Evolutionary conservation across 129 eudicot species (phyloP), one percentile per base, ranked within the genome.

Genomic region (Artemisia annua): DNA sequence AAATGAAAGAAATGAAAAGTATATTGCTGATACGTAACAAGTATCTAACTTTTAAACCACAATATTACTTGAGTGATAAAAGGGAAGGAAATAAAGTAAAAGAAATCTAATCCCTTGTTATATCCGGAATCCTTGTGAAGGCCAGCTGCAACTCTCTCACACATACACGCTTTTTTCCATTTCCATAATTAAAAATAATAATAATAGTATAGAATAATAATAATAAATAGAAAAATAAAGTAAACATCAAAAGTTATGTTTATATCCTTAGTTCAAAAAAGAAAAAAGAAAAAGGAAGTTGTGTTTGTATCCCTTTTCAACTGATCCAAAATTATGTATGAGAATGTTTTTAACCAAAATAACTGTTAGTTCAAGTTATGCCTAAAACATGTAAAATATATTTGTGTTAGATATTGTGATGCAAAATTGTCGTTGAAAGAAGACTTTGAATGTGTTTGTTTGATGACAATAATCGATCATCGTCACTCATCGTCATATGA

Each of bases 81-180:
- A 32, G 15, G 6, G 63, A n/a, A n/a, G n/a, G n/a, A 48, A 26
- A 58, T 57, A 76, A 67, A 58, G 69, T 4, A 54, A 65, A n/a
- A 65, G 72, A 75, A 66, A 75, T 55, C 56, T 43, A 59, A 68
- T 57, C 74, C 59, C 54, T 59, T 11, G 22, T 68, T 48, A 57
- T 51, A 35, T 74, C 66, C 66, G 64, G 61, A 67, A 72, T 68
- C 55, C 76, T 69, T 74, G 84, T 74, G 81, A 78, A 73, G 64
- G 72, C 83, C 83, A 79, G 75, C 81, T 69, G 76, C 75, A 67
- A 30, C 74, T 48, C 66, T 32, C 78, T 53, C 81, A n/a, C 70
- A 52, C 35, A 48, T 55, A 72, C 73, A 30, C 65, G 46, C 63
- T 58, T 52, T 58, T 81, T 79, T 63, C 50, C 5, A 46, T 76